These are phyloP conservation scores for Podospora pseudocomata DNA, from an alignment of 495 filamentous ascomycete species.

Conservation along the genomic window DNA sequence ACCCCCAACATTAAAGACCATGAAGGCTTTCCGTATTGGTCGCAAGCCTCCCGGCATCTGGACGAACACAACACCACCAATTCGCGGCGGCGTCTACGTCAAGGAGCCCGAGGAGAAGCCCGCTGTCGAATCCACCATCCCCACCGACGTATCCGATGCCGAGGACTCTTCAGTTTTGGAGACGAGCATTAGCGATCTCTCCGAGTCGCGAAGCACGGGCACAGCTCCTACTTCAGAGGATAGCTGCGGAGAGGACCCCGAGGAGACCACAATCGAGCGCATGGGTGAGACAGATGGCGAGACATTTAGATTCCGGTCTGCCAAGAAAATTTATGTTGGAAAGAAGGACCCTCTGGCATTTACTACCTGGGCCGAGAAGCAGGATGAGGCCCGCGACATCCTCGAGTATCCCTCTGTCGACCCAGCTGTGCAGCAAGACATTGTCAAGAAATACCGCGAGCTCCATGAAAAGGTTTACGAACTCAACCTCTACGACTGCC, in stretches of 20 bases:
- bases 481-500: conserved; percentile 43
- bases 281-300: neutral
- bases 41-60: conserved; percentile 63
- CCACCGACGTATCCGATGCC: neutral
- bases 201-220: neutral
- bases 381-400: conserved; percentile 36
- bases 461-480: conserved; percentile 42
- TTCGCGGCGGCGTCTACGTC: conserved; percentile 77
- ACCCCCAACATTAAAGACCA: conserved; percentile 59
- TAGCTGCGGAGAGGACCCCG: neutral
- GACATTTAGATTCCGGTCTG: neutral
- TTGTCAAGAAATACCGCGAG: conserved; percentile 39
- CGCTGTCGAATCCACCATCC: conserved; percentile 23
- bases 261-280: neutral
- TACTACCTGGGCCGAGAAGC: conserved; percentile 31
- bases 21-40: conserved; percentile 76
- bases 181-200: neutral
- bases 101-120: conserved; percentile 23
- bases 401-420: conserved; percentile 43
- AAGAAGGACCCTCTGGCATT: conserved; percentile 29
- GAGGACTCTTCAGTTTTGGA: neutral
- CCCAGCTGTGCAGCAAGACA: conserved; percentile 39
- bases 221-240: neutral
- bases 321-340: conserved; percentile 9
- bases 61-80: conserved; percentile 75